Conservation (phyloP, 2,329 filamentous ascomycete genomes). For the Periglandula ipomoeae region DNA sequence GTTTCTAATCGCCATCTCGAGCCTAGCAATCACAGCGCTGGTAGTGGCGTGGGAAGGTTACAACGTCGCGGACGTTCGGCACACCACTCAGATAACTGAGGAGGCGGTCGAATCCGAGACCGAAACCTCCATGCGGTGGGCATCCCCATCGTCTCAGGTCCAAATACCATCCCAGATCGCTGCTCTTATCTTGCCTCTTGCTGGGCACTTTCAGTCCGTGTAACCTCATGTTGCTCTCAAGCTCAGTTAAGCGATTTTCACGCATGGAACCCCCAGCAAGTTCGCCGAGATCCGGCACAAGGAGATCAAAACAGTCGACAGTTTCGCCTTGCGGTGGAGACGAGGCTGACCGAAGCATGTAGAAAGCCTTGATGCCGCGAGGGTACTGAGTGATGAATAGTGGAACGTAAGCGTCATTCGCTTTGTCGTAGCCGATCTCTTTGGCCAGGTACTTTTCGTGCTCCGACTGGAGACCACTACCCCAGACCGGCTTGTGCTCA, state of each 20-base stretch:
- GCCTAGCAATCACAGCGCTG: conserved; percentile 51
- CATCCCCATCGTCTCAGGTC: conserved; percentile 87
- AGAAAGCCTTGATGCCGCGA: conserved; percentile 84
- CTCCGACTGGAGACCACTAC: conserved; percentile 71
- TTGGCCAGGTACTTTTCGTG: conserved; percentile 85
- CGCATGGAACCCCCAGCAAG: conserved; percentile 83
- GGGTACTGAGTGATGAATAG: conserved; percentile 94
- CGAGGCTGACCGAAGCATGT: conserved; percentile 35
- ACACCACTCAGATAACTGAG: conserved; percentile 76
- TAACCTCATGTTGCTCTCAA: conserved; percentile 61
- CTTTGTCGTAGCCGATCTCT: conserved; percentile 42
- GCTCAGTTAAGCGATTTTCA: conserved; percentile 63
- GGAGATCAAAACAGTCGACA: conserved; percentile 82
- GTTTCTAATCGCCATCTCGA: not conserved
- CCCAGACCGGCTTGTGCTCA: conserved; percentile 59
- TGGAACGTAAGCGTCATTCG: conserved; percentile 47
- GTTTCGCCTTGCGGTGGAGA: conserved; percentile 36
- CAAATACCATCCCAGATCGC: conserved; percentile 68
- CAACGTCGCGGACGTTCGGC: conserved; percentile 73
- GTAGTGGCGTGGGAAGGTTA: conserved; percentile 73
- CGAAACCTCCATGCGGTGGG: conserved; percentile 85
- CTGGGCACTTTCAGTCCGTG: conserved; percentile 48
- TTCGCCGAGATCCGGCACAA: conserved; percentile 79
- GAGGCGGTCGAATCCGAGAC: conserved; percentile 80
- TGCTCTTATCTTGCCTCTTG: conserved; percentile 19